Evolutionary conservation across 495 filamentous ascomycete species (phyloP).

Genomic region (Aspergillus saccharolyticus): DNA sequence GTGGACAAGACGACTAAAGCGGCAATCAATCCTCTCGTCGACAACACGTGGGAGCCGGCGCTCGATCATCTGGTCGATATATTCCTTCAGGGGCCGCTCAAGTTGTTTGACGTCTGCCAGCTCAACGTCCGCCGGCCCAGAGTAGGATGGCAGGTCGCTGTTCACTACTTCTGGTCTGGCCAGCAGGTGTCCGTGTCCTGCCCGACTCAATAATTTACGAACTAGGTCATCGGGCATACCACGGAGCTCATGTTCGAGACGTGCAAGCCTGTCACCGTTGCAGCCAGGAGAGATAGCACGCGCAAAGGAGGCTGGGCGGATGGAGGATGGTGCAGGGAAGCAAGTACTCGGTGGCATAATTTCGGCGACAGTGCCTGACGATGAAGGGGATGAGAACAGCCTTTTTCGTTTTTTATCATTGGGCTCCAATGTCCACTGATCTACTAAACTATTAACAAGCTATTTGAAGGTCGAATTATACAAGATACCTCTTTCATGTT

Average conservation of each 20-base stretch:
- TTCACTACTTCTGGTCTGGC: slow-evolving; percentile 16
- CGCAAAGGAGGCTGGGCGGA: slow-evolving; percentile 16
- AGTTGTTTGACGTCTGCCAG: slow-evolving; percentile 10
- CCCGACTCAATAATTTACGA: slow-evolving; percentile 15
- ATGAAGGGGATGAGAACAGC: slow-evolving; percentile 13
- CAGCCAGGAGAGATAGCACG: slow-evolving; percentile 11
- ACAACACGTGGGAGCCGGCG: background rate
- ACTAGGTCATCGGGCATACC: slow-evolving; percentile 15
- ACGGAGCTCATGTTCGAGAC: slow-evolving; percentile 16
- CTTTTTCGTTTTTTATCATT: slow-evolving; percentile 17
- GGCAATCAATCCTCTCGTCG: no score
- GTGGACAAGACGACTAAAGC: slow-evolving; percentile 13
- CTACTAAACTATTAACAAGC: slow-evolving; percentile 19
- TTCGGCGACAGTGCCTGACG: slow-evolving; percentile 20
- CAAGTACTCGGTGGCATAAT: slow-evolving; percentile 18
- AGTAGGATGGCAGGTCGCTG: slow-evolving; percentile 8
- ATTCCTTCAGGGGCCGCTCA: slow-evolving; percentile 16
- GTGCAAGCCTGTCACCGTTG: slow-evolving; percentile 15
- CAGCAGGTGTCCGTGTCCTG: slow-evolving; percentile 18
- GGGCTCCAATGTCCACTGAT: slow-evolving; percentile 9
- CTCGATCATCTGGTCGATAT: slow-evolving; percentile 15
- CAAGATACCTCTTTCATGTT: slow-evolving; percentile 19
- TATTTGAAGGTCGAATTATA: slow-evolving; percentile 16
- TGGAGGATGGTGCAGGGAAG: slow-evolving; percentile 17
- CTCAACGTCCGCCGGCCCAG: slow-evolving; percentile 7